These are phyloP conservation scores for Diaporthe ampelina DNA, from an alignment of 2,329 filamentous ascomycete species.

Conservation along the genomic window DNA sequence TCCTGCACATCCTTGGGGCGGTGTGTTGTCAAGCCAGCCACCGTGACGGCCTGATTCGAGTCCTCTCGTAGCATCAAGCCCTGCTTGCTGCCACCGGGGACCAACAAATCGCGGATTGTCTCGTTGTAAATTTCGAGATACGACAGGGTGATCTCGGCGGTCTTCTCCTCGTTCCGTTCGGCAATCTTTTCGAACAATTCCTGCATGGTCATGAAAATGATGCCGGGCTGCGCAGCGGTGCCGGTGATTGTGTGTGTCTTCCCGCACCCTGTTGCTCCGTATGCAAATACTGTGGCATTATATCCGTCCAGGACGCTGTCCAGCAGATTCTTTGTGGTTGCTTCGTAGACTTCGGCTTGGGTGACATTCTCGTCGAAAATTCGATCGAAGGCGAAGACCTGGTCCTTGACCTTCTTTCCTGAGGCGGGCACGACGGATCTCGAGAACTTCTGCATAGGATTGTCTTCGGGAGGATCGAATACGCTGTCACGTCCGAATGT, in stretches of 20 bases:
- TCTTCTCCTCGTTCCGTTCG: conserved; percentile 88
- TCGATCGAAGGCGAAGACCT: conserved; percentile 96
- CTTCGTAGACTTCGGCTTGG: conserved; percentile 94
- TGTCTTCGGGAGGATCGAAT: conserved; percentile 97
- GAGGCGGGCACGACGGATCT: conserved; percentile 81
- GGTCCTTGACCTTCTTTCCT: conserved; percentile 95
- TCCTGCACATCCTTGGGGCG: conserved; percentile 92
- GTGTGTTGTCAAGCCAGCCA: conserved; percentile 91
- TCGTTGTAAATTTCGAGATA: conserved; percentile 99
- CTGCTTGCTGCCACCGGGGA: conserved; percentile 85
- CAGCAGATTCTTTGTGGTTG: conserved; percentile 88
- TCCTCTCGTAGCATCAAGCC: conserved; percentile 95
- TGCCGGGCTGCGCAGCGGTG: conserved; percentile 91
- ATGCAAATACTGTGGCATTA: conserved; percentile 98
- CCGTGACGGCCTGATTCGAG: conserved; percentile 91
- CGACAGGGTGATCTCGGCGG: conserved; percentile 90
- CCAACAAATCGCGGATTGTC: conserved; percentile 93
- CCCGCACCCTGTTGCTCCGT: conserved; percentile 96
- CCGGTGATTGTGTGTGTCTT: conserved; percentile 99
- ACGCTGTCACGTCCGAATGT: conserved; percentile 69
- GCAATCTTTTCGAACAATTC: conserved; percentile 96
- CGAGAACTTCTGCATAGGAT: conserved; percentile 88
- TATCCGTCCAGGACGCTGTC: conserved; percentile 97
- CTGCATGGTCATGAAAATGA: conserved; percentile 99
- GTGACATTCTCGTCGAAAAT: conserved; percentile 97